phyloP scores from a whole-genome alignment of 371 early-diverging fungal species.

The Globomyces sp. region DNA sequence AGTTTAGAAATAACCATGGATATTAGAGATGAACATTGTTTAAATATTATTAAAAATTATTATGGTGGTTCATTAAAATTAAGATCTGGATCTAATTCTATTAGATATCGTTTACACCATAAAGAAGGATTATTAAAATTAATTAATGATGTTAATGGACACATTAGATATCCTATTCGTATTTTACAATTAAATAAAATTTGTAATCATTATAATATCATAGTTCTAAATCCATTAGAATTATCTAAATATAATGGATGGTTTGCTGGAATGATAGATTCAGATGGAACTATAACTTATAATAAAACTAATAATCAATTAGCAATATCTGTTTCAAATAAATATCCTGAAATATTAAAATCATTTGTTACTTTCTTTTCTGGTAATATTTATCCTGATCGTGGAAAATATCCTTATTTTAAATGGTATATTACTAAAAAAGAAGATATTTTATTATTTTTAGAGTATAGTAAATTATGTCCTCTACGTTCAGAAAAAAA shows the following conservation, averaged over 20 bases:
- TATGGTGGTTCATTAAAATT: slow-evolving; percentile 32
- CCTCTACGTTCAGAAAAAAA: background rate
- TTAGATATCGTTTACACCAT: slow-evolving; percentile 38
- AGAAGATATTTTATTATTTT: slow-evolving; percentile 30
- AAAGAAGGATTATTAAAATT: slow-evolving; percentile 41
- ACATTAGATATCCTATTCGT: slow-evolving; percentile 33
- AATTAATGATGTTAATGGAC: slow-evolving; percentile 39
- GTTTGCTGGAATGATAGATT: slow-evolving; percentile 47
- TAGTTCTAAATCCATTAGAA: slow-evolving; percentile 27
- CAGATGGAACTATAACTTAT: slow-evolving; percentile 41
- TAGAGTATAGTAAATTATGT: slow-evolving; percentile 38
- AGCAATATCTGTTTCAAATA: slow-evolving; percentile 26
- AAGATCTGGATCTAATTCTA: slow-evolving; percentile 26
- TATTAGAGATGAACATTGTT: slow-evolving; percentile 32
- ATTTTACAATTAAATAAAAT: slow-evolving; percentile 42
- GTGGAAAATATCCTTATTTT: slow-evolving; percentile 33
- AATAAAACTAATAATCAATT: slow-evolving; percentile 32
- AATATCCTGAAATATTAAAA: slow-evolving; percentile 32
- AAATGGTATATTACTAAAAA: slow-evolving; percentile 36
- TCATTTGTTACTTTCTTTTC: slow-evolving; percentile 36
- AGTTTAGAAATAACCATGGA: slow-evolving; percentile 37
- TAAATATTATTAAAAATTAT: slow-evolving; percentile 36
- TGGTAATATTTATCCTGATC: slow-evolving; percentile 32
- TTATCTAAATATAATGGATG: slow-evolving; percentile 42
- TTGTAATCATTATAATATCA: slow-evolving; percentile 38